Evolutionary conservation across 2,329 filamentous ascomycete species (phyloP), one percentile per base, ranked within the genome.

Genomic region (Clathrospora elynae): DNA sequence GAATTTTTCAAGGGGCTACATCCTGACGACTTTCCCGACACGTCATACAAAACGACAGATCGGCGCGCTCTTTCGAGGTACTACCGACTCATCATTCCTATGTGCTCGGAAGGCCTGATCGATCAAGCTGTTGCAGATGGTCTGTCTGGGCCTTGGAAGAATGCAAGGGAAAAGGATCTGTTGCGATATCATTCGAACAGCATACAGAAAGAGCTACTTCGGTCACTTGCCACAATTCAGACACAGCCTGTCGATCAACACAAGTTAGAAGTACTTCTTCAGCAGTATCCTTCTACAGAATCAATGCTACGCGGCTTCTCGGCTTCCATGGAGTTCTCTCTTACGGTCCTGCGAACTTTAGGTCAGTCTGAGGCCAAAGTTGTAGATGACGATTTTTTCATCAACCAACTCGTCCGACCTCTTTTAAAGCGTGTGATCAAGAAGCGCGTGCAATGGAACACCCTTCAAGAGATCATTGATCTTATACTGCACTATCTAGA

Each of bases 261-360:
- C 17, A 31, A 41, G 35, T 30, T 58, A 29, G 2, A 20, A 12
- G 18, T 13, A 20, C 42, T 59, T 25, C 14, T 55, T 14, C 46
- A 28, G 10, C 33, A 39, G 6, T 57, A 39, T 14, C 57, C 59
- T 7, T 23, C 52, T 8, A 14, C 20, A 4, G 35, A 26, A 8
- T 36, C 43, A 6, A 12, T 19, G 11, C 17, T 35, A 6, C 33
- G 17, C 8, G 47, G 54, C 3, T 51, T 65, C 26, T 64, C 63
- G 3, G 42, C 47, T 2, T 62, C 63, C 2, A 67, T 68, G 64
- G 17, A 47, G 2, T 67, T 66, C 37, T 55, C 59, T 5, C 28
- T 65, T 1, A 30, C 48, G 0, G 22, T 62, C 6, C 39, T 68
- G 8, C 34, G 37, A 13, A 42, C 11, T 4, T 14, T 63, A 6